Base-by-base conservation (phyloP, 805 yeast species). In the Debaryomyces castellii region DNA sequence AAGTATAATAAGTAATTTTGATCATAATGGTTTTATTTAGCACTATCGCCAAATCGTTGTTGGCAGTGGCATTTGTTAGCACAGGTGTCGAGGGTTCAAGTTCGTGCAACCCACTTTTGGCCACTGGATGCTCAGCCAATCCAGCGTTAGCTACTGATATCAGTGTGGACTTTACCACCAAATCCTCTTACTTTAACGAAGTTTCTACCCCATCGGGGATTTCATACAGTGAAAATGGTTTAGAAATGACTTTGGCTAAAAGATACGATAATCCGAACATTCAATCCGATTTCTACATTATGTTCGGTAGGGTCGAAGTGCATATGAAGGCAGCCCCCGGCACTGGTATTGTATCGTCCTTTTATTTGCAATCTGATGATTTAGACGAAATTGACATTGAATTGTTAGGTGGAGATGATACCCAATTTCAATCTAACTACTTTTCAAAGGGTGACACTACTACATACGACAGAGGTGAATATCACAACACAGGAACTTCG, bases 341-440 rank as follows among this genome's bases (percentile, higher is more conserved):
- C 23, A 64, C 64, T 6, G 96, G 96, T 50, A 76, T 89, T 33
- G 82, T 88, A 8, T 85, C 96, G 0, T 83, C 92, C 1, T 80
- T 89, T 52, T 87, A 83, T 52, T 72, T 89, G 42, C 94, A 88
- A 58, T 69, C 77, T 22, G 96, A 90, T 59, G 96, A 86, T 55
- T 71, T 84, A 54, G 97, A 90, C 64, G 97, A 90, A 65, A 81
- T 90, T 40, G 96, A 89, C 65, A 58, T 86, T 41, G 96, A 90
- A 63, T 83, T 92, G 83, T 71, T 86, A 32, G 96, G 96, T 17
- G 82, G 87, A 38, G 96, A 89, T 59, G 71, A 72, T 23, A 74
- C 81, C 28, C 85, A 87, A 59, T 81, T 85, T 56, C 94, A 87
- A 66, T 74, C 90, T 17, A 85, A 86, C 60, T 90, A 66, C 63